phyloP scores from a whole-genome alignment of 164 flowering plant genomes.

The Cinnamomum chago region DNA sequence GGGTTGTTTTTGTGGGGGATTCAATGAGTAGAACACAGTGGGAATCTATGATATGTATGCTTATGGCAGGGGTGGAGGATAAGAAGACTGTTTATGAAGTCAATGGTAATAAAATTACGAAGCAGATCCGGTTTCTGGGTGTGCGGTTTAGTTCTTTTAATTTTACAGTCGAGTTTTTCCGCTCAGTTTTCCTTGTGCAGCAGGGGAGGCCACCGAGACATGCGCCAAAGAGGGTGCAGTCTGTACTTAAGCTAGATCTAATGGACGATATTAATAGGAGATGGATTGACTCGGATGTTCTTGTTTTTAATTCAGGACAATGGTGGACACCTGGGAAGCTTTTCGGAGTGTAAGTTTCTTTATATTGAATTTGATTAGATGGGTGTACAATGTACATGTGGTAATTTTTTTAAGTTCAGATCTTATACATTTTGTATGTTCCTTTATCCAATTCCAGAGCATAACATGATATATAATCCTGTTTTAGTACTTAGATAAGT shows the following conservation, averaged over 20 bases:
- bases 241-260: slow-evolving; percentile 53
- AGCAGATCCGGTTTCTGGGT: slow-evolving; percentile 55
- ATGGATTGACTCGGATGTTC: slow-evolving; percentile 73
- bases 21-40: slow-evolving; percentile 88
- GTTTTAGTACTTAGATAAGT: too few relatives aligned
- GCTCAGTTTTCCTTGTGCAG: slow-evolving; percentile 72
- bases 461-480: too few relatives aligned
- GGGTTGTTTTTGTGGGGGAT: slow-evolving; percentile 85
- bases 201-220: slow-evolving; percentile 41
- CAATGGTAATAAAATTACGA: slow-evolving; percentile 62
- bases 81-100: slow-evolving; percentile 67
- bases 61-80: slow-evolving; percentile 71
- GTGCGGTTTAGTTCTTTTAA: slow-evolving; percentile 50
- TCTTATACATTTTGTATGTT: too few relatives aligned
- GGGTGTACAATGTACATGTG: too few relatives aligned
- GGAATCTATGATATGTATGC: slow-evolving; percentile 80
- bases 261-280: slow-evolving; percentile 53
- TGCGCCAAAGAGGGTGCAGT: slow-evolving; percentile 59
- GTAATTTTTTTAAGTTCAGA: too few relatives aligned
- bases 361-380: not conserved
- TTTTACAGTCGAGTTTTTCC: slow-evolving; percentile 53
- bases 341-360: slow-evolving; percentile 53
- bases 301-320: slow-evolving; percentile 80
- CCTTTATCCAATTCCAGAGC: too few relatives aligned
- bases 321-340: slow-evolving; percentile 83